Conservation (phyloP, 108 stramenopile genomes). For the Schizochytrium sp. region DNA sequence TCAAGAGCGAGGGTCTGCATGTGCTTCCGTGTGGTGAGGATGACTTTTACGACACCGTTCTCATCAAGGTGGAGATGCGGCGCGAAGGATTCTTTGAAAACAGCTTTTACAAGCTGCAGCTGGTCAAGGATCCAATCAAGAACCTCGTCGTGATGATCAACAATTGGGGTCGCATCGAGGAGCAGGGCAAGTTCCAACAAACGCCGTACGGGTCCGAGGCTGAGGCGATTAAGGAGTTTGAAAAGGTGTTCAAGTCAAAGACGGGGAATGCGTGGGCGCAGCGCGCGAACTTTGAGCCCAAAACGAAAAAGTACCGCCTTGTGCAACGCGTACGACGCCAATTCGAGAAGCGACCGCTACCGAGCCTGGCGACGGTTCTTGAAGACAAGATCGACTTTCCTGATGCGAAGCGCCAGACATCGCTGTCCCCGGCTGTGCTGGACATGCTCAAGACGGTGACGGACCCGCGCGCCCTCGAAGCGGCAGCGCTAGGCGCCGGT, state of each 20-base stretch:
- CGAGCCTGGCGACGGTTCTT: not conserved
- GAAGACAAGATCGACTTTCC: not conserved
- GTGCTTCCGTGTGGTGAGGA: not conserved
- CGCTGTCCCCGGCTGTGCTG: not conserved
- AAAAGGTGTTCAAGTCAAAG: not conserved
- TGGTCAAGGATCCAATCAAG: not conserved
- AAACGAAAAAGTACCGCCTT: not conserved
- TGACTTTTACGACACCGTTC: not conserved
- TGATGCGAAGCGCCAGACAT: not conserved
- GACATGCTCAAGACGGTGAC: not conserved
- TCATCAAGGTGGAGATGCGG: not conserved
- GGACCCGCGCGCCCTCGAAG: not conserved
- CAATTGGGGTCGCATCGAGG: constrained; percentile 5
- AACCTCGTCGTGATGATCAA: not conserved
- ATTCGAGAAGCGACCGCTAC: not conserved
- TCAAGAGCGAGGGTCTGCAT: not conserved
- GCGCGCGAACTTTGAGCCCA: not conserved
- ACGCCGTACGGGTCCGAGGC: not conserved
- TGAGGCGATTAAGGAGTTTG: not conserved
- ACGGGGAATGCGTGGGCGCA: not conserved
- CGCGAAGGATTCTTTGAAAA: not conserved
- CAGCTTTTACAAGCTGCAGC: not conserved
- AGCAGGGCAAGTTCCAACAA: not conserved
- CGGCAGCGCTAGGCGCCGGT: not conserved
- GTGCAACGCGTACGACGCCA: not conserved